A percentile compares a stretch with the other conserved stretches of the same genome.
phyloP scores from a whole-genome alignment of 768 basidiomycete species.

The Multifurca ochricompacta region DNA sequence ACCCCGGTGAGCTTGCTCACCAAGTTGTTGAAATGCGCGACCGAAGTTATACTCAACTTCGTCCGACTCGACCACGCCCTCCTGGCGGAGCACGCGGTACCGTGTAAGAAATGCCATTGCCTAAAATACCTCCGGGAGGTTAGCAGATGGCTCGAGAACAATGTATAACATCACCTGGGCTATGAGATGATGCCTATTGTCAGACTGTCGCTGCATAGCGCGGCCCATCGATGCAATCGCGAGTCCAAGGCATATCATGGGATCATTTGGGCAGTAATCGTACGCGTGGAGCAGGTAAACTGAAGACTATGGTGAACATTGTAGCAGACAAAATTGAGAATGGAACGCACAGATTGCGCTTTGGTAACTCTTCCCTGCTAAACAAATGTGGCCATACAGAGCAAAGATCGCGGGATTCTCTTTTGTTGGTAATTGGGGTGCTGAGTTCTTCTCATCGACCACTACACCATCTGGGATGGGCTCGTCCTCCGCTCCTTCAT shows the following conservation, averaged over 20 bases:
- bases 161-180: conserved; percentile 42
- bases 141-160: background rate
- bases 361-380: conserved; percentile 83
- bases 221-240: conserved; percentile 83
- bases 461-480: conserved; percentile 25
- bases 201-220: conserved; percentile 88
- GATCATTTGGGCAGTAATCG: conserved; percentile 76
- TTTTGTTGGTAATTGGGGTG: conserved; percentile 50
- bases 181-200: conserved; percentile 87
- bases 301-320: conserved; percentile 27
- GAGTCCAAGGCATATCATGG: conserved; percentile 75
- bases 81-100: conserved; percentile 61
- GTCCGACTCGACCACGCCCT: conserved; percentile 36
- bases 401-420: conserved; percentile 62
- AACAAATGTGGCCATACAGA: conserved; percentile 76
- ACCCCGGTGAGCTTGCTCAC: conserved; percentile 34
- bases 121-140: conserved; percentile 30
- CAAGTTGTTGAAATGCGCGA: conserved; percentile 86
- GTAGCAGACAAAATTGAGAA: background rate
- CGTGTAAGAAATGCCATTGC: conserved; percentile 77
- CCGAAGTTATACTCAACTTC: conserved; percentile 96
- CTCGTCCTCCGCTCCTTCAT: conserved; percentile 36
- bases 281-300: conserved; percentile 88
- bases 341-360: conserved; percentile 76
- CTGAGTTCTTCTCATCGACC: conserved; percentile 24